A percentile compares a stretch with the other conserved stretches of the same genome.
These are phyloP conservation scores for Fraxinus albicans DNA, from an alignment of 305 asterid genomes.

Conservation along the genomic window DNA sequence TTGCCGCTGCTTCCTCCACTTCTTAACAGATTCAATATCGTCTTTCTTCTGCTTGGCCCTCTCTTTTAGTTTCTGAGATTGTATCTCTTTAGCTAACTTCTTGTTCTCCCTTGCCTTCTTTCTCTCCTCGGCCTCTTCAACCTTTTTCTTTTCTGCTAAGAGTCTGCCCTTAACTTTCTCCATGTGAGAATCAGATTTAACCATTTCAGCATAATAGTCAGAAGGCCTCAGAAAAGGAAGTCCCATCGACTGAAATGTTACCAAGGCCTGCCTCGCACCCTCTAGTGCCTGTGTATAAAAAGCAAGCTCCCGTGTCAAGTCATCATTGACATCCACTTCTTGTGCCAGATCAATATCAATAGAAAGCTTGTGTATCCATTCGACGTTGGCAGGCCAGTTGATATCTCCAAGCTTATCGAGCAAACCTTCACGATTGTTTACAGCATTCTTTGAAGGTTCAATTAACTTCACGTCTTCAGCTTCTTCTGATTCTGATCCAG, in stretches of 20 bases:
- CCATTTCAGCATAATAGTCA: constrained; percentile 92
- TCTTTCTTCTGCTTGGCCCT: constrained; percentile 84
- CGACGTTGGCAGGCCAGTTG: constrained; percentile 61
- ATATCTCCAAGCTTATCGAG: constrained; percentile 73
- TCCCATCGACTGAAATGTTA: constrained; percentile 53
- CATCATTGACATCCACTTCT: constrained; percentile 76
- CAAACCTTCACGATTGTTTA: constrained; percentile 59
- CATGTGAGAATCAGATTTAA: constrained; percentile 79
- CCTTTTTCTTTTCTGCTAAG: constrained; percentile 67
- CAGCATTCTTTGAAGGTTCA: constrained; percentile 75
- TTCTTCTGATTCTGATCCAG: constrained; percentile 57
- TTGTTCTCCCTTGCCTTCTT: constrained; percentile 79
- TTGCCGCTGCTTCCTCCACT: constrained; percentile 89
- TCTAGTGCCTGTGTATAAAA: constrained; percentile 82
- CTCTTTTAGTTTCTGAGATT: constrained; percentile 71
- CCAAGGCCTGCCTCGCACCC: constrained; percentile 59
- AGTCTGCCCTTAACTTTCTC: constrained; percentile 84
- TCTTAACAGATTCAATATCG: constrained; percentile 82
- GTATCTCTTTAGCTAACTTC: constrained; percentile 80
- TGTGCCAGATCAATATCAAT: constrained; percentile 52
- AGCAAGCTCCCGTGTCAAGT: constrained; percentile 67
- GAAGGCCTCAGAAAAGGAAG: constrained; percentile 68
- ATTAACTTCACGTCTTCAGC: constrained; percentile 51
- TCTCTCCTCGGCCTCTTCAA: constrained; percentile 87
- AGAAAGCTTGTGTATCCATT: constrained; percentile 71